Conservation (phyloP, 2,329 filamentous ascomycete genomes). For the Dothistroma septosporum region DNA sequence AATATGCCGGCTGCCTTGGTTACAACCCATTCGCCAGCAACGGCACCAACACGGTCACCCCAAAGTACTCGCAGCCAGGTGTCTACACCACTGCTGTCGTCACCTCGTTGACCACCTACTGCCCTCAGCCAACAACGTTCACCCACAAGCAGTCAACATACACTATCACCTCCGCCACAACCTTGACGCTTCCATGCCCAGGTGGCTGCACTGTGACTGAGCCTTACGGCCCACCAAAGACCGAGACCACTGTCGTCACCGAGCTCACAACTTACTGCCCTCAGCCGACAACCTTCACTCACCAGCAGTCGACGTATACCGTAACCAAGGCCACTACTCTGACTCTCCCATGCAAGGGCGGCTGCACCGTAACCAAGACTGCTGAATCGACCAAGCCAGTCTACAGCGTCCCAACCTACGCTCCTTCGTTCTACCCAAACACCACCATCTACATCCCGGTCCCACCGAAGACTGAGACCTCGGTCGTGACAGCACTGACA, state of each 20-base stretch:
- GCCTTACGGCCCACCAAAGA: too few relatives aligned
- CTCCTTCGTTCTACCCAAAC: background rate
- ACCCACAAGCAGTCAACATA: slow-evolving; percentile 56
- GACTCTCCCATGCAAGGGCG: slow-evolving; percentile 20
- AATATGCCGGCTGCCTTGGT: slow-evolving; percentile 15
- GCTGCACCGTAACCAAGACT: slow-evolving; percentile 11
- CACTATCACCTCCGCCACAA: slow-evolving; percentile 48
- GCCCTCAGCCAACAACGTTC: slow-evolving; percentile 59
- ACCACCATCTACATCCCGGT: slow-evolving; percentile 2
- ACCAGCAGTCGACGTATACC: slow-evolving; percentile 64
- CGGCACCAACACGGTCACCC: slow-evolving; percentile 10
- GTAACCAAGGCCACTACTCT: slow-evolving; percentile 46
- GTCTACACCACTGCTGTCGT: slow-evolving; percentile 40
- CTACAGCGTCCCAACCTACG: background rate
- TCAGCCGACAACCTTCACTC: slow-evolving; percentile 58
- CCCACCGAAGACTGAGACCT: slow-evolving; percentile 2
- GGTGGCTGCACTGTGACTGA: too few relatives aligned
- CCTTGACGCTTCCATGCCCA: too few relatives aligned
- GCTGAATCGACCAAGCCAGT: background rate
- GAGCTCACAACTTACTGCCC: slow-evolving; percentile 63
- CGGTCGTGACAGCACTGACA: slow-evolving; percentile 58
- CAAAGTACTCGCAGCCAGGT: slow-evolving; percentile 10
- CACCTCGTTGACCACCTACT: slow-evolving; percentile 61
- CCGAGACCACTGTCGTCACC: slow-evolving; percentile 47
- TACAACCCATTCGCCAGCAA: slow-evolving; percentile 16